Conservation (phyloP, 805 yeast genomes). For the Yarrowia divulgata region DNA sequence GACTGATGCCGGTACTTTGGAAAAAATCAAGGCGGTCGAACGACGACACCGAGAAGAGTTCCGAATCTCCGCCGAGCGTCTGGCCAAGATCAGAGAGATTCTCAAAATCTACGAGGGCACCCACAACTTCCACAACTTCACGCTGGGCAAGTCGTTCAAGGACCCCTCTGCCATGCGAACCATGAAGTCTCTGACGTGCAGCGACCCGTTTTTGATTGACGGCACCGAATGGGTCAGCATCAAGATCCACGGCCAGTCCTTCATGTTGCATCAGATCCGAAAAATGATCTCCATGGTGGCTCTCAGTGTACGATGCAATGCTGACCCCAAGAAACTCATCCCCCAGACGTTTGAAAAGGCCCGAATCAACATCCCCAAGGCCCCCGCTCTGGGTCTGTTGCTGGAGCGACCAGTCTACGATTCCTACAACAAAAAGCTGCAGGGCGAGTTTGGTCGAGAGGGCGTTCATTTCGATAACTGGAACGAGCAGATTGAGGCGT, state of each 20-base stretch:
- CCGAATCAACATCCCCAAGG: constrained; percentile 91
- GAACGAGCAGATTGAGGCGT: constrained; percentile 75
- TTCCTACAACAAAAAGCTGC: constrained; percentile 74
- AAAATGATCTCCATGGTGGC: constrained; percentile 98
- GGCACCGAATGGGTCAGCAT: constrained; percentile 96
- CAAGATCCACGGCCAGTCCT: constrained; percentile 97
- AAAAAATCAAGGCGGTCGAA: constrained; percentile 53
- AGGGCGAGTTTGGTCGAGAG: constrained; percentile 73
- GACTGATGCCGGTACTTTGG: constrained; percentile 15
- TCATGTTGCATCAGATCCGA: constrained; percentile 97
- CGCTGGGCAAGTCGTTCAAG: constrained; percentile 78
- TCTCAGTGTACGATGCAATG: constrained; percentile 75
- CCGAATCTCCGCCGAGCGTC: constrained; percentile 67
- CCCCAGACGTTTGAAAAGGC: constrained; percentile 74
- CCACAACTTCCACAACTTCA: constrained; percentile 91
- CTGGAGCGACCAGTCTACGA: constrained; percentile 93
- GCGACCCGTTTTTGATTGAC: constrained; percentile 89
- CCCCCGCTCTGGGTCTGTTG: constrained; percentile 92
- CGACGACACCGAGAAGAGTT: constrained; percentile 70
- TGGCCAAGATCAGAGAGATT: constrained; percentile 69
- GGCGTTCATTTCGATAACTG: constrained; percentile 71
- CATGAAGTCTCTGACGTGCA: constrained; percentile 79
- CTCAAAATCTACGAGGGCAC: constrained; percentile 80
- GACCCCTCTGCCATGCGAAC: constrained; percentile 86
- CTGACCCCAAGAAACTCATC: constrained; percentile 80